Evolutionary conservation across 768 basidiomycete species (phyloP).

Genomic region (Trametes cingulata): DNA sequence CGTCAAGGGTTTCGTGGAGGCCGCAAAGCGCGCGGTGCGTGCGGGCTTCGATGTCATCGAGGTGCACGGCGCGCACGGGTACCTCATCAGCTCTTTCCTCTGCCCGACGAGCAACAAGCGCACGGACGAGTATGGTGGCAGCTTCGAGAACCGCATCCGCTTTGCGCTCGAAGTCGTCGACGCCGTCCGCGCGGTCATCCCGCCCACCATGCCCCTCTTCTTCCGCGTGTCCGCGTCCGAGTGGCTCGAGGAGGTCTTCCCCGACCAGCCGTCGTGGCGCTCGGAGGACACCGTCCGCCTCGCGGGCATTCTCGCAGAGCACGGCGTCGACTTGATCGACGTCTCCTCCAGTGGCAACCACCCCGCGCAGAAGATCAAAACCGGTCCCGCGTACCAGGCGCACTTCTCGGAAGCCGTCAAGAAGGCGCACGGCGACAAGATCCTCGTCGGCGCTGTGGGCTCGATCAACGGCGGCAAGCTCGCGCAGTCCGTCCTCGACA

Average conservation of each 20-base stretch:
- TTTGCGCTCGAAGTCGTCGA: conserved; percentile 34
- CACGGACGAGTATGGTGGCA: conserved; percentile 51
- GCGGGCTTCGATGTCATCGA: conserved; percentile 37
- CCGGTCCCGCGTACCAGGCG: conserved; percentile 25
- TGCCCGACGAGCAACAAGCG: conserved; percentile 44
- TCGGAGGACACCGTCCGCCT: conserved; percentile 66
- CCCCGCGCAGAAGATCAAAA: conserved; percentile 45
- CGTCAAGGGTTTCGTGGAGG: conserved; percentile 38
- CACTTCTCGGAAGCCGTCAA: conserved; percentile 39
- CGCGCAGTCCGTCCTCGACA: conserved; percentile 59
- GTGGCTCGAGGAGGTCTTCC: conserved; percentile 61
- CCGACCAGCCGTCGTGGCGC: conserved; percentile 65
- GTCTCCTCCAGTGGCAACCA: conserved; percentile 66
- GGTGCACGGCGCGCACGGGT: conserved; percentile 31
- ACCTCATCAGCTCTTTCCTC: conserved; percentile 36
- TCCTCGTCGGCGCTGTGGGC: conserved; percentile 55
- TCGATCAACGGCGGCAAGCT: conserved; percentile 53
- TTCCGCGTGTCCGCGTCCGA: conserved; percentile 73
- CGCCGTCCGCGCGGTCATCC: conserved; percentile 55
- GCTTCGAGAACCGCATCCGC: conserved; percentile 49
- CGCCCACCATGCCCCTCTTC: conserved; percentile 66
- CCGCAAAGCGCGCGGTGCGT: conserved; percentile 34
- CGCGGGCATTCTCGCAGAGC: conserved; percentile 55
- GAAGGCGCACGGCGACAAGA: conserved; percentile 42
- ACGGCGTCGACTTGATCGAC: conserved; percentile 77